Conservation (phyloP, 345 rosid genomes). For the Rhodomyrtus tomentosa region DNA sequence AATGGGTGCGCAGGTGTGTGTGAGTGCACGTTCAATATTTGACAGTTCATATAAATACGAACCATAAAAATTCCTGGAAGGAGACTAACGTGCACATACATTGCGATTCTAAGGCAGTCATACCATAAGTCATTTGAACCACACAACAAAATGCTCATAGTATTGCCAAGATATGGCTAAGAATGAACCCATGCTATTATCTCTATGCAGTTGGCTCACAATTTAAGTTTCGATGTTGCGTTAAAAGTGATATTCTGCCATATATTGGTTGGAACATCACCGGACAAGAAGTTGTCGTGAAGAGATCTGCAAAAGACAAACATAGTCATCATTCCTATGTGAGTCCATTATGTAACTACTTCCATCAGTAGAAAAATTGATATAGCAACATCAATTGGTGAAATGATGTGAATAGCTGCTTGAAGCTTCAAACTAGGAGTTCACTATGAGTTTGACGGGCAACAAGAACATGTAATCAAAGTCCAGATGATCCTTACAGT, state of each 20-base stretch:
- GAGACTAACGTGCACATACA: neutral
- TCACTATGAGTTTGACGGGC: neutral
- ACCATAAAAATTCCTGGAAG: neutral
- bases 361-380: neutral
- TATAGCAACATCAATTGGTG: neutral
- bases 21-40: neutral
- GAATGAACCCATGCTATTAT: neutral
- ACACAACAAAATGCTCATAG: neutral
- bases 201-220: constrained; percentile 38
- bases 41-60: neutral
- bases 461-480: neutral
- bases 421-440: neutral
- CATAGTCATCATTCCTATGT: neutral
- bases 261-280: constrained; percentile 52
- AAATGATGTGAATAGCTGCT: neutral
- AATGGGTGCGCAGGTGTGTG: neutral
- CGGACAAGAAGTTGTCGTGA: constrained; percentile 58
- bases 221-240: constrained; percentile 27
- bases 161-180: neutral
- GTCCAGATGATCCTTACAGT: constrained; percentile 22
- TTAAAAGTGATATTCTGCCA: constrained; percentile 57
- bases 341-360: neutral
- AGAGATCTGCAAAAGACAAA: constrained; percentile 50
- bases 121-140: neutral
- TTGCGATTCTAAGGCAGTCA: neutral